Conservation (phyloP, 441 rosid genomes). For the Geranium incanum region DNA sequence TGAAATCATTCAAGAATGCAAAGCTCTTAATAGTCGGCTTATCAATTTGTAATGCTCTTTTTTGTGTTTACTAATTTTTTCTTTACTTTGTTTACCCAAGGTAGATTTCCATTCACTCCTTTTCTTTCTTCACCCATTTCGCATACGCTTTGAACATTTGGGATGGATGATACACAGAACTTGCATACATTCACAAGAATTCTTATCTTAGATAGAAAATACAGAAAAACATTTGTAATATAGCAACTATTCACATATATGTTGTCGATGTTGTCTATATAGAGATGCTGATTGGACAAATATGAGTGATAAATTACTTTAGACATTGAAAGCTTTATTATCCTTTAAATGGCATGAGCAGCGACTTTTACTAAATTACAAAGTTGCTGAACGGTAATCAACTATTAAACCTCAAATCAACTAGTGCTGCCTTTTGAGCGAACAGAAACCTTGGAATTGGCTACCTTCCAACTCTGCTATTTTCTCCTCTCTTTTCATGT, state of each 20-base stretch:
- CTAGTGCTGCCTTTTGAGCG: background rate
- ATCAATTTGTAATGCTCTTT: constrained; percentile 62
- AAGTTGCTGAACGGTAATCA: background rate
- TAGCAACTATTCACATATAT: background rate
- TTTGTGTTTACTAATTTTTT: background rate
- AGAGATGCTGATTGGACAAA: background rate
- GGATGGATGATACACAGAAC: background rate
- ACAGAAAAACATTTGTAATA: background rate
- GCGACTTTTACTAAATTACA: background rate
- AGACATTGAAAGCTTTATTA: background rate
- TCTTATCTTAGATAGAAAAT: background rate
- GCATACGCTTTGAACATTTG: background rate
- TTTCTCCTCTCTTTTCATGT: background rate
- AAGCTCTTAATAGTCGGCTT: constrained; percentile 78
- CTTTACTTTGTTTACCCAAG: constrained; percentile 4
- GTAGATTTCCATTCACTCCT: no score
- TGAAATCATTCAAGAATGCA: constrained; percentile 97
- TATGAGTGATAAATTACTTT: background rate
- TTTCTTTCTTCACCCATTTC: constrained; percentile 2
- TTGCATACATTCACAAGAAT: background rate
- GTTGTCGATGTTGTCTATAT: background rate
- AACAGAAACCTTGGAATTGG: constrained; percentile 5
- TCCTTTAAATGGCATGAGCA: background rate
- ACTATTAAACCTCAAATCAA: background rate
- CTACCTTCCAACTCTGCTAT: background rate